Evolutionary conservation across 2,329 filamentous ascomycete species (phyloP), one percentile per base, ranked within the genome.

Genomic region (Cercospora canescens): DNA sequence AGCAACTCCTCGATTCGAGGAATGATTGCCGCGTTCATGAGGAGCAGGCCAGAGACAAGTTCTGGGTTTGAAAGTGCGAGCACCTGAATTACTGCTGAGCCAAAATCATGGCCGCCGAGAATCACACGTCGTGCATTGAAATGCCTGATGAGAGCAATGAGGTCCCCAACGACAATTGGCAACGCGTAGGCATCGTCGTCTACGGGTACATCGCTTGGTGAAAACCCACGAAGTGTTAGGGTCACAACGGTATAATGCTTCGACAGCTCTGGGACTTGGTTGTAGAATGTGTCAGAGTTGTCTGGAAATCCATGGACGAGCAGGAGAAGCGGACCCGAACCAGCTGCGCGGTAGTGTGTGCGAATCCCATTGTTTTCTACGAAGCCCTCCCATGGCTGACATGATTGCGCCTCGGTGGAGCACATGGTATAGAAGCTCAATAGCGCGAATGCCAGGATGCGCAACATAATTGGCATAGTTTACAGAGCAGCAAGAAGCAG

Each of bases 301-400:
- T 37, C 34, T 16, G 55, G 55, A 30, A 58, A 48, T 14, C 45
- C 48, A 28, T 63, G 60, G 6, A 45, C 30, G 16, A 63, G 60
- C 26, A 63, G 52, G 1, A 63, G 60, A 12, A 63, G 60, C 1
- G 48, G n/a, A 14, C 60, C 60, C 5, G 48, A 63, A 16, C 48
- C 60, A 28, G 45, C 24, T 35, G 60, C 60, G 16, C 60, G 60
- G 30, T 56, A 63, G 48, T 63, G 60, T 21, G 60, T 63, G 37
- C 52, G 48, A 18, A 63, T 32, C 24, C 60, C 60, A 2, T 56
- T 34, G 48, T 63, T 63, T 3, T 63, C 60, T 12, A 63, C 48
- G 60, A 63, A 63, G 9, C 60, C 60, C 48, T 63, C 60, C 28
- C 48, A 56, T n/a, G 60, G 28, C 30, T 63, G 50, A 32, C 39